These are phyloP conservation scores for Dendrocalamus latiflorus DNA, from an alignment of 202 grass and related monocot species.

Conservation along the genomic window DNA sequence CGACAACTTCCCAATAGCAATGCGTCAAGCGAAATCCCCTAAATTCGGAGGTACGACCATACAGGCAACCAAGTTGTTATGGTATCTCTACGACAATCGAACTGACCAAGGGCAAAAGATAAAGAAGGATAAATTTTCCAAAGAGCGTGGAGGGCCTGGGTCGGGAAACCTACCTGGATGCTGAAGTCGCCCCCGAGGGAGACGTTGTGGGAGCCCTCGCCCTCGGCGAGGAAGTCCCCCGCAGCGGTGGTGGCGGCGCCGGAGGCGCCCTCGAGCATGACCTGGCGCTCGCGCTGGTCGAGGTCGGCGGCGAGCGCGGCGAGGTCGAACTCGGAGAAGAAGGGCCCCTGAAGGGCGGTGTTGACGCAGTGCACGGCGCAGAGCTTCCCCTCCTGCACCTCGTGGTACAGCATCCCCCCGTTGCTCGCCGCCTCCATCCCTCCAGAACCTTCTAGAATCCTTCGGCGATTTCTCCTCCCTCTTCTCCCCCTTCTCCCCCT, in stretches of 20 bases:
- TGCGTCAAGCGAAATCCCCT: neutral
- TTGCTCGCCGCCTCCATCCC: slow-evolving; percentile 64
- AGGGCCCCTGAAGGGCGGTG: slow-evolving; percentile 91
- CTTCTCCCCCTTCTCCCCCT: neutral
- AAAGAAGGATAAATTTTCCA: neutral
- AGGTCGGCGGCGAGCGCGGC: slow-evolving; percentile 90
- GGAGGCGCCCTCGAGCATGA: slow-evolving; percentile 55
- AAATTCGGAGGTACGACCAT: neutral
- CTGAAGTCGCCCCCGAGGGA: slow-evolving; percentile 97
- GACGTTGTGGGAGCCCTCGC: slow-evolving; percentile 84
- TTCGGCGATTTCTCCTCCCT: neutral
- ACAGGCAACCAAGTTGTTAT: neutral
- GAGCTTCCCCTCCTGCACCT: slow-evolving; percentile 96
- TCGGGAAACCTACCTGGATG: slow-evolving; percentile 62
- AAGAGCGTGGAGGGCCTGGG: neutral
- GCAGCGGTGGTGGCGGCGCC: slow-evolving; percentile 28
- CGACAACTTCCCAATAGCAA: neutral
- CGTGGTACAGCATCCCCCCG: slow-evolving; percentile 93
- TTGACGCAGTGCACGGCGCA: slow-evolving; percentile 99
- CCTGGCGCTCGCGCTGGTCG: slow-evolving; percentile 73
- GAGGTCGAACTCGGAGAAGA: slow-evolving; percentile 99
- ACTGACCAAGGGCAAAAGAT: neutral
- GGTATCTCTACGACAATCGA: neutral
- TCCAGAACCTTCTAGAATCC: neutral
- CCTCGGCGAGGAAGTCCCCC: slow-evolving; percentile 57